These are phyloP conservation scores for Cryptosporidium viatorum DNA, from an alignment of 169 alveolate genomes.

Conservation along the genomic window DNA sequence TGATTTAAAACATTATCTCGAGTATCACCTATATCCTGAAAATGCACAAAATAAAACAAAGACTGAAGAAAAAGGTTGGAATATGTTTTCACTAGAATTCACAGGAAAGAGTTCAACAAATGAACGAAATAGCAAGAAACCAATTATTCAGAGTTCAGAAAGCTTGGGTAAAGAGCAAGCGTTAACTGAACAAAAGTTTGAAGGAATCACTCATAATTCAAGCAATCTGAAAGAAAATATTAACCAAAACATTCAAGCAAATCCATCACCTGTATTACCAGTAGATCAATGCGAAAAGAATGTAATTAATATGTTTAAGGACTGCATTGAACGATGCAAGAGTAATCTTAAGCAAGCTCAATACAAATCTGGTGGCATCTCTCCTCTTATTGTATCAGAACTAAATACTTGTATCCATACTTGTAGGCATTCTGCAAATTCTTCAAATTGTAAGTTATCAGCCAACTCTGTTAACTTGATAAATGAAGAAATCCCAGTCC, in stretches of 20 bases:
- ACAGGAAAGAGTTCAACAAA: conserved; percentile 18
- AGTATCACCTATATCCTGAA: conserved; percentile 9
- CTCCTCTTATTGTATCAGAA: conserved; percentile 58
- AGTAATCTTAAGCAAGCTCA: conserved; percentile 29
- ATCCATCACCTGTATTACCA: background rate
- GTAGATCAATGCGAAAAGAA: conserved; percentile 32
- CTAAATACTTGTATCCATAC: conserved; percentile 51
- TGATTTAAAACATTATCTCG: background rate
- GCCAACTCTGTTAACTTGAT: conserved; percentile 27
- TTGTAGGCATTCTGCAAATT: conserved; percentile 45
- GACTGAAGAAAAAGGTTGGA: conserved; percentile 1
- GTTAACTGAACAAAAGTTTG: background rate
- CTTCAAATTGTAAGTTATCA: conserved; percentile 40
- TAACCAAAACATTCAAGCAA: conserved; percentile 24
- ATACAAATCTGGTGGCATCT: conserved; percentile 43
- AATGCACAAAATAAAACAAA: background rate
- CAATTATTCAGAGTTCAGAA: background rate
- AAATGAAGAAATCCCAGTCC: conserved; percentile 62
- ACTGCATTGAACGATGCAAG: conserved; percentile 55
- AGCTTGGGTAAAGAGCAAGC: background rate
- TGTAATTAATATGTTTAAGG: conserved; percentile 40
- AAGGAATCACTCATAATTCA: background rate
- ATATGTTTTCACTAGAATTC: background rate
- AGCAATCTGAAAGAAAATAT: background rate
- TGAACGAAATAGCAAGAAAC: background rate